Percentiles rank a stretch among this genome's conserved stretches.
These are phyloP conservation scores for Phyllosticta capitalensis DNA, from an alignment of 2,329 filamentous ascomycete genomes.

Conservation along the genomic window DNA sequence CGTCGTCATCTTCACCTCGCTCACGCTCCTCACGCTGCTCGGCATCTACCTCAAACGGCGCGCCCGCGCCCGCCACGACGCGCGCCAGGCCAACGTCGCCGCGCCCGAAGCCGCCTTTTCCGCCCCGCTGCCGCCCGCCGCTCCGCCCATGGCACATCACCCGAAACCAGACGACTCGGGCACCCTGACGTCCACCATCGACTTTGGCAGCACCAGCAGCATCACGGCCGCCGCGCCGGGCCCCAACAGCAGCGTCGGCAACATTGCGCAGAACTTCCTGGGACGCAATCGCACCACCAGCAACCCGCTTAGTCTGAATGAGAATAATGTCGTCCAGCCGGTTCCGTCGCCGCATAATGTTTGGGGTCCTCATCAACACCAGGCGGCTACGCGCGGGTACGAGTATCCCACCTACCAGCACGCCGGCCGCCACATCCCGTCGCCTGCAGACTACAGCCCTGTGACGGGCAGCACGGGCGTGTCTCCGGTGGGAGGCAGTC, in stretches of 20 bases:
- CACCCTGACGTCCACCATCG: conserved; percentile 1
- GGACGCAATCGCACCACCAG: conserved; percentile 7
- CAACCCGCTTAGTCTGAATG: conserved; percentile 11
- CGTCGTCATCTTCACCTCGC: conserved; percentile 61
- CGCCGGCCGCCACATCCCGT: not conserved
- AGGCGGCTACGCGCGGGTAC: conserved; percentile 11
- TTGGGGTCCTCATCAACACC: conserved; percentile 16
- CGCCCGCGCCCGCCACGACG: conserved; percentile 60
- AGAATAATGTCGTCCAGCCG: conserved; percentile 9
- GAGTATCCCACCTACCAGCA: not conserved
- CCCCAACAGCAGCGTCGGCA: not conserved
- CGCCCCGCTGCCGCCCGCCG: conserved; percentile 1
- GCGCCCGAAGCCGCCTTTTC: not conserved
- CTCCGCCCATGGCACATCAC: conserved; percentile 1
- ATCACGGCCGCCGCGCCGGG: not conserved
- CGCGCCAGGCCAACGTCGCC: conserved; percentile 20
- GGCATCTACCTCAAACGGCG: conserved; percentile 64
- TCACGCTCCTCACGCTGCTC: conserved; percentile 46
- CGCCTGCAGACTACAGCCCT: not conserved
- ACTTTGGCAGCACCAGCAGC: not conserved
- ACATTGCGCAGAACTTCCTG: not conserved
- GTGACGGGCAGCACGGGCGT: not conserved
- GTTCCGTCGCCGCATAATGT: conserved; percentile 10
- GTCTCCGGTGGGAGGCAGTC: not conserved
- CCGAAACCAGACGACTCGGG: conserved; percentile 1